A percentile compares a stretch with the other conserved stretches of the same genome.
Conservation (phyloP, 2,329 filamentous ascomycete species). For the Cryphonectria parasitica region DNA sequence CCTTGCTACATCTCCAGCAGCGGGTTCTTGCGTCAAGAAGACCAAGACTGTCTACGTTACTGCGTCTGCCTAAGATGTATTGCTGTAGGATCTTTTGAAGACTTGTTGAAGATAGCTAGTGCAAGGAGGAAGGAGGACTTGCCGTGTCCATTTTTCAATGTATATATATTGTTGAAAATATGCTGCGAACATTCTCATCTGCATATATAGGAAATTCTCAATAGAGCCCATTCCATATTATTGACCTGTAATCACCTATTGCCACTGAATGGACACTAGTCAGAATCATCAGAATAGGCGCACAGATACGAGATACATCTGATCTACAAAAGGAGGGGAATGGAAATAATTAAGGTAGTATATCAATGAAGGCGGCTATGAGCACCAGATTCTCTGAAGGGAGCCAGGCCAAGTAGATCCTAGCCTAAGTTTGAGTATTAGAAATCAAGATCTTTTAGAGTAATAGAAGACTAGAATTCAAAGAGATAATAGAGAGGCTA, state of each 20-base stretch:
- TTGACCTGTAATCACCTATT: neutral
- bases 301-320: no score
- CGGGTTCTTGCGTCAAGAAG: slow-evolving; percentile 24
- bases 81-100: neutral
- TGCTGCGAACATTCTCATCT: neutral
- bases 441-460: no score
- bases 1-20: slow-evolving; percentile 18
- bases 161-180: slow-evolving; percentile 11
- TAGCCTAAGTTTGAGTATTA: no score
- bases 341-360: no score
- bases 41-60: slow-evolving; percentile 28
- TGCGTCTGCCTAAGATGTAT: slow-evolving; percentile 16
- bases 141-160: neutral
- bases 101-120: neutral
- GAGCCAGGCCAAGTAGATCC: no score
- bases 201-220: neutral
- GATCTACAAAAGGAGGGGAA: no score
- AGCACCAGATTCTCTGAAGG: no score
- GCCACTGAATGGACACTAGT: neutral
- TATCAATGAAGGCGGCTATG: no score
- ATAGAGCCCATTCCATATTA: neutral
- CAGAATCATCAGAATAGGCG: neutral
- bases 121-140: neutral
- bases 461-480: no score
- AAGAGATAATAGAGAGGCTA: no score